Conservation (phyloP, 495 filamentous ascomycete species). For the Darksidea phi region DNA sequence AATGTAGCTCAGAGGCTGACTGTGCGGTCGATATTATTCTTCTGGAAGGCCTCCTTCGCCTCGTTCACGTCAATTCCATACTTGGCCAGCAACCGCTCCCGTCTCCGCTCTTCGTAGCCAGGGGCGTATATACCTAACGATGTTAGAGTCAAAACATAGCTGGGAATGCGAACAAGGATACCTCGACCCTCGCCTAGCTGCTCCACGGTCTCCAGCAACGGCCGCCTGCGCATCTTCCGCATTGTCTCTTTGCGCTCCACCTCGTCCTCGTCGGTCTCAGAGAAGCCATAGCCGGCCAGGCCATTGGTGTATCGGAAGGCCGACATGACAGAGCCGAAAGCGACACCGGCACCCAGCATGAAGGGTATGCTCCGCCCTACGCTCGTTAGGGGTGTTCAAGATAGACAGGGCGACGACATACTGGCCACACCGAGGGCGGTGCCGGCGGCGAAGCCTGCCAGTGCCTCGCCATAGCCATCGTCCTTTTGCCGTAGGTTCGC, state of each 20-base stretch:
- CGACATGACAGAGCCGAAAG: conserved; percentile 62
- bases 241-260: conserved; percentile 74
- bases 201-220: conserved; percentile 77
- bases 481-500: conserved; percentile 78
- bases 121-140: conserved; percentile 69
- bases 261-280: conserved; percentile 62
- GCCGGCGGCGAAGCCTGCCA: conserved; percentile 74
- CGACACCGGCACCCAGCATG: conserved; percentile 74
- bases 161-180: conserved; percentile 42
- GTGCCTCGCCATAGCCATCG: conserved; percentile 65
- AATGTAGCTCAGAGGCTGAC: not conserved
- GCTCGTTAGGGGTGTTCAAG: not conserved
- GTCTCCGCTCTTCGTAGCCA: conserved; percentile 83
- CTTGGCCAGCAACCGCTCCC: conserved; percentile 78
- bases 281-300: conserved; percentile 57
- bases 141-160: not conserved
- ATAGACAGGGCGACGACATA: not conserved
- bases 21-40: not conserved
- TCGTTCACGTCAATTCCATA: conserved; percentile 77
- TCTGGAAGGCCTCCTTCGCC: conserved; percentile 1
- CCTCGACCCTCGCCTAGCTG: conserved; percentile 89
- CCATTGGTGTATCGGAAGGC: conserved; percentile 79
- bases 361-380: conserved; percentile 73
- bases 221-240: conserved; percentile 69
- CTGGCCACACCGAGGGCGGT: conserved; percentile 59